Conservation (phyloP, 108 stramenopile species). For the Mediolabrus comicus region DNA sequence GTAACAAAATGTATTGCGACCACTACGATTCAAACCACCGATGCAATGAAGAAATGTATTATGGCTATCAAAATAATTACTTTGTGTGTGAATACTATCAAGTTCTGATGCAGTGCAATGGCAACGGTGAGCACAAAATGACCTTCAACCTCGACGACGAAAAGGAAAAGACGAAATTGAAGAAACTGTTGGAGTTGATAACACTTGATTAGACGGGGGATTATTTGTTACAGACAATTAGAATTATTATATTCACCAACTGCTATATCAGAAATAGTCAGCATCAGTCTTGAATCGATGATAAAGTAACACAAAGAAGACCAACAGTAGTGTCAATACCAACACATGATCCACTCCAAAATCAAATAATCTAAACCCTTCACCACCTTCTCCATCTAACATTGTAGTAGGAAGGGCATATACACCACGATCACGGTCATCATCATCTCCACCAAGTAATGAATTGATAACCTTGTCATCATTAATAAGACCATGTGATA, state of each 20-base stretch:
- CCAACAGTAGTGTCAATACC: neutral
- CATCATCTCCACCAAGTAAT: neutral
- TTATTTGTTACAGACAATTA: no score
- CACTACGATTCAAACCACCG: no score
- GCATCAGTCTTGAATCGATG: neutral
- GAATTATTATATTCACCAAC: no score
- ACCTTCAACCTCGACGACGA: neutral
- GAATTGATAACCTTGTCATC: conserved; percentile 10
- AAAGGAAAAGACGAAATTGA: neutral
- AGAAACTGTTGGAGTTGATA: neutral
- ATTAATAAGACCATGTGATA: conserved; percentile 10
- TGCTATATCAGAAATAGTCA: no score
- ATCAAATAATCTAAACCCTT: neutral
- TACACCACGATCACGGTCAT: no score
- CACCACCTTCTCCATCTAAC: neutral
- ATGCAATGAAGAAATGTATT: no score
- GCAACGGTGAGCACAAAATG: neutral
- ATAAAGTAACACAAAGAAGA: neutral
- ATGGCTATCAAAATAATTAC: no score
- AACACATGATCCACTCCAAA: neutral
- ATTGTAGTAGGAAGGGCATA: no score
- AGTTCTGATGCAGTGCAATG: no score
- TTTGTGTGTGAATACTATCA: no score
- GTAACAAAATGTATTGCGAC: no score
- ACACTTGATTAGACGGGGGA: no score